phyloP scores from a whole-genome alignment of 257 asterid genomes.

The Solanum infundibuliforme region DNA sequence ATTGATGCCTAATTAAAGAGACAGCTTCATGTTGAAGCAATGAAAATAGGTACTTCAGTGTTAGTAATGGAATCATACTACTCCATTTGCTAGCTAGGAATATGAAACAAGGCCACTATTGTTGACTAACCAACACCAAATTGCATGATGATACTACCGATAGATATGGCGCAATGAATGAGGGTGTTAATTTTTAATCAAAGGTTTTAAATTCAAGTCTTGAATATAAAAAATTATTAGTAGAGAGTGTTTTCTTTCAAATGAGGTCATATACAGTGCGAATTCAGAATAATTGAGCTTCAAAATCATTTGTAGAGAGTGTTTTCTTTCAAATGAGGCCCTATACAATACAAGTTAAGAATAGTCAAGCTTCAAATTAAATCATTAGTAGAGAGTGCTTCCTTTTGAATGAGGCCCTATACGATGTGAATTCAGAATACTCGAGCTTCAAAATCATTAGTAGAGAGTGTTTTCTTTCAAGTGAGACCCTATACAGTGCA shows the following conservation, averaged over 20 bases:
- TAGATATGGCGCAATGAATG: rapidly evolving
- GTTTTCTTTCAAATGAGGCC: too few relatives aligned
- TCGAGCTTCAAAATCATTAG: background rate
- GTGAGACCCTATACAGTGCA: too few relatives aligned
- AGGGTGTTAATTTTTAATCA: rapidly evolving
- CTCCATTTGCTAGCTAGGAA: background rate
- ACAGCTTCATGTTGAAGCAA: background rate
- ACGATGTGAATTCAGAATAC: rapidly evolving
- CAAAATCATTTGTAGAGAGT: too few relatives aligned
- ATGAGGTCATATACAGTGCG: too few relatives aligned
- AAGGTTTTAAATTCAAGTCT: rapidly evolving
- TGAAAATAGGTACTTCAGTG: background rate
- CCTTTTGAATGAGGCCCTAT: too few relatives aligned
- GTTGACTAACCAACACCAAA: background rate
- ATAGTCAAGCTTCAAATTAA: too few relatives aligned
- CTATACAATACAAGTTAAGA: too few relatives aligned
- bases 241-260: rapidly evolving
- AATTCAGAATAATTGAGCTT: too few relatives aligned
- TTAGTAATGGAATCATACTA: background rate
- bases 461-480: too few relatives aligned
- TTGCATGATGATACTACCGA: background rate
- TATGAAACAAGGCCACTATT: background rate
- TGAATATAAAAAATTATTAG: too few relatives aligned
- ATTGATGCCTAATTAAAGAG: background rate
- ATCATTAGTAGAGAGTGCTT: too few relatives aligned